These are phyloP conservation scores for Fusarium annulatum DNA, from an alignment of 2,329 filamentous ascomycete genomes.

Conservation along the genomic window DNA sequence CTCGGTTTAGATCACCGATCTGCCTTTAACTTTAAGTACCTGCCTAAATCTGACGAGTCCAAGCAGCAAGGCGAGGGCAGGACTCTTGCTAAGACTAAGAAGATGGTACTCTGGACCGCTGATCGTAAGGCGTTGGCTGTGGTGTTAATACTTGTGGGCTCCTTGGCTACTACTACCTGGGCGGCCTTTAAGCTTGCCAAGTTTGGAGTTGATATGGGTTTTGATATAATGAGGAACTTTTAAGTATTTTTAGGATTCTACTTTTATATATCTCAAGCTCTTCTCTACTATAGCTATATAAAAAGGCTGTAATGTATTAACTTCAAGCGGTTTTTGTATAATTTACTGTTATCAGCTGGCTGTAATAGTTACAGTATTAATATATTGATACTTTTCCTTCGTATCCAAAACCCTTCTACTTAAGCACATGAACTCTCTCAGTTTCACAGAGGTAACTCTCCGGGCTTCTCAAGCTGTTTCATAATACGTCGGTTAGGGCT, in stretches of 20 bases:
- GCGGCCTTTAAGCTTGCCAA: fast-evolving
- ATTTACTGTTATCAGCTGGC: no score
- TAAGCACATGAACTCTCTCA: no score
- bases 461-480: no score
- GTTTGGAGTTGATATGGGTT: background rate
- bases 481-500: fast-evolving
- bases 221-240: no score
- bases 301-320: no score
- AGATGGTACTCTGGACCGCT: background rate
- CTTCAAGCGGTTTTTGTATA: no score
- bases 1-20: background rate
- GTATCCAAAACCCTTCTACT: no score
- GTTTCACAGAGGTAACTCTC: fast-evolving
- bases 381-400: no score
- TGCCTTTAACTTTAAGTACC: background rate
- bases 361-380: no score
- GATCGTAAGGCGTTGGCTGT: background rate
- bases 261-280: no score
- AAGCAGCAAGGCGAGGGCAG: background rate
- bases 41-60: background rate
- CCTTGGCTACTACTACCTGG: fast-evolving
- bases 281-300: no score
- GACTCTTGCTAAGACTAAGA: background rate
- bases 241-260: no score
- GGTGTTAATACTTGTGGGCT: background rate